Base-by-base conservation (phyloP, 148 eudicot species). In the Fagopyrum tataricum region DNA sequence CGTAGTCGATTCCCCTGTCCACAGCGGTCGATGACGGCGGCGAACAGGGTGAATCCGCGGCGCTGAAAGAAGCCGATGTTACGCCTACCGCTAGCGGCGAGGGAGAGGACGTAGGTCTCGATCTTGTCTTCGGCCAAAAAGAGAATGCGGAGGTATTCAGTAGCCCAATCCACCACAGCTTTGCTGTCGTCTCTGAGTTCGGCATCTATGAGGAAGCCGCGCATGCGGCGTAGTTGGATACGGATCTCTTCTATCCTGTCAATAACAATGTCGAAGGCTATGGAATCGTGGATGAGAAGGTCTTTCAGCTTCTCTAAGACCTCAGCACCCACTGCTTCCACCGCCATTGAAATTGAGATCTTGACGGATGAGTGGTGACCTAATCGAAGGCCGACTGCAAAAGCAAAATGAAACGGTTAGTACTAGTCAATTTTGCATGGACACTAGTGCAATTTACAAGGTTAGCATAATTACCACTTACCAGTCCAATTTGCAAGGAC, bases 301-400 rank as follows among this genome's bases (percentile, higher is more conserved):
- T 80, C 77, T 37, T 72, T 74, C 11, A 80, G 74, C 23, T 77
- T 80, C 18, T 73, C 70, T 42, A 76, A 68, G 56, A 77, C 71
- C 67, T 31, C 75, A 21, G 68, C 49, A n/a, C 46, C 80, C 7
- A 80, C 83, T n/a, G 77, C 83, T 70, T 69, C 79, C 6, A 70
- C 61, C 14, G 79, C 83, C 83, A 78, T 78, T 31, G 48, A 8
- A 20, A 26, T 26, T 61, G 66, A 24, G 31, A 56, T 26, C 64
- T 56, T 20, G 64, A 3, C 12, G 26, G 31, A 56, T 4, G 7
- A 23, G 37, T 9, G 8, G 11, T 2, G 49, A 13, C 3, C 13
- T 8, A 23, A 20, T 3, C 14, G 26, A 9, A 17, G n/a, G 56
- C 56, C 2, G 20, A 53, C 7, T 31, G 37, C 37, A 23, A 20